These are phyloP conservation scores for Tolypocladium pustulatum DNA, from an alignment of 2,329 filamentous ascomycete species.

Conservation along the genomic window DNA sequence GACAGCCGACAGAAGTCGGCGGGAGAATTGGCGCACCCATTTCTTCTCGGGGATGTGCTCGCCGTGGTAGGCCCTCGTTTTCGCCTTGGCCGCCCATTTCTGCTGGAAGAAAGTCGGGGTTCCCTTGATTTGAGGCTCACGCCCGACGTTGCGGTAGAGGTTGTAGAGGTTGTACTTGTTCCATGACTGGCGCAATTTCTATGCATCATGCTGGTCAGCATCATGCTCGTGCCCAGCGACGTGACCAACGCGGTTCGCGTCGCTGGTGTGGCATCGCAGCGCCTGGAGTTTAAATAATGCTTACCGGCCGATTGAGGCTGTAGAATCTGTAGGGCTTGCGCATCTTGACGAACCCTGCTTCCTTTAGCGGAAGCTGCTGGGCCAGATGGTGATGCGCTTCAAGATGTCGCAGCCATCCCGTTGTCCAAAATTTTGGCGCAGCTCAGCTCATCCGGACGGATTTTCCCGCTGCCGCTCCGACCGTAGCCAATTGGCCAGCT, in stretches of 20 bases:
- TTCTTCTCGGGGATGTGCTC: slow-evolving; percentile 87
- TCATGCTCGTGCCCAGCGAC: background rate
- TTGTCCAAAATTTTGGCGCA: slow-evolving; percentile 20
- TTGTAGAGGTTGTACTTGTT: slow-evolving; percentile 97
- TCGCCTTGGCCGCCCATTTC: slow-evolving; percentile 88
- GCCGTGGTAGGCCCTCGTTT: slow-evolving; percentile 81
- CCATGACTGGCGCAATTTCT: slow-evolving; percentile 96
- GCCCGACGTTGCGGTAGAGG: slow-evolving; percentile 36
- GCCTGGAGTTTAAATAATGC: slow-evolving; percentile 16
- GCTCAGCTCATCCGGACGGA: slow-evolving; percentile 12
- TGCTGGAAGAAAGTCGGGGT: slow-evolving; percentile 84
- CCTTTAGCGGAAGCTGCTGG: slow-evolving; percentile 5
- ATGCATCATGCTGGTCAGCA: slow-evolving; percentile 6
- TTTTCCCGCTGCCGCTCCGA: slow-evolving; percentile 15
- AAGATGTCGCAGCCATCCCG: background rate
- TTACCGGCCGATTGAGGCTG: slow-evolving; percentile 54
- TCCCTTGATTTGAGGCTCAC: slow-evolving; percentile 18
- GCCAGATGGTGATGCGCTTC: background rate
- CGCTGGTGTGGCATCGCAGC: background rate
- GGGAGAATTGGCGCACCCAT: slow-evolving; percentile 88
- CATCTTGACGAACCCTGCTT: slow-evolving; percentile 29
- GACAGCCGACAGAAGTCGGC: slow-evolving; percentile 70
- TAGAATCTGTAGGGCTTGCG: slow-evolving; percentile 52
- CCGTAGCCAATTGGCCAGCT: slow-evolving; percentile 6
- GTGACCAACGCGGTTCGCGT: background rate